phyloP scores from a whole-genome alignment of 176 grass and related monocot species.

The Triticum turgidum region DNA sequence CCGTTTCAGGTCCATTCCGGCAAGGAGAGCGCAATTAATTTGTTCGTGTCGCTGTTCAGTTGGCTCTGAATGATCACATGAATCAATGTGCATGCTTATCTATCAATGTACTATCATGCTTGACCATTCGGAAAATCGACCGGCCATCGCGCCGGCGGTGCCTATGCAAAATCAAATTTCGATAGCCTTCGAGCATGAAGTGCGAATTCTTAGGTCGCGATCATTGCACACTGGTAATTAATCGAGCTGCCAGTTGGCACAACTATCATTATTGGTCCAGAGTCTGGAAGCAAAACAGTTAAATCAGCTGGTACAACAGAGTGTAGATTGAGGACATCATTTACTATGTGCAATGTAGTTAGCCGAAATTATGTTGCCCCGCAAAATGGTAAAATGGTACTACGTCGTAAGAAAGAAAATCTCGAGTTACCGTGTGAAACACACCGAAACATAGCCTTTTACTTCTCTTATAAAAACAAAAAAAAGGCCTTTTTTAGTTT shows the following conservation, averaged over 20 bases:
- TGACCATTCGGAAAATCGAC: too few species aligned
- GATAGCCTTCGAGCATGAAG: not conserved
- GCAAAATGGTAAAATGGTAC: not conserved
- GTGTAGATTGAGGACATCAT: not conserved
- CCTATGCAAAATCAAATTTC: not conserved
- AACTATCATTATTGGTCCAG: not conserved
- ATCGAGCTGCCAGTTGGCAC: not conserved
- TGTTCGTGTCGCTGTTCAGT: not conserved
- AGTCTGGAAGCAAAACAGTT: not conserved
- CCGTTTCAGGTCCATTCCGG: not conserved
- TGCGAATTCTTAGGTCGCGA: not conserved
- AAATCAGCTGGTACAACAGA: not conserved
- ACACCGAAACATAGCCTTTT: not conserved
- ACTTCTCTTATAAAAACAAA: not conserved
- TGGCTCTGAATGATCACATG: too few species aligned
- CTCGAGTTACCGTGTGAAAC: not conserved
- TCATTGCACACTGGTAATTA: not conserved
- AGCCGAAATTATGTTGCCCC: not conserved
- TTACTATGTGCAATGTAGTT: not conserved
- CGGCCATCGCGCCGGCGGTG: too few species aligned
- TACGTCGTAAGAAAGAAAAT: not conserved
- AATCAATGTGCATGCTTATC: too few species aligned
- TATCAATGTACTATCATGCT: too few species aligned
- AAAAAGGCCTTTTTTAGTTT: not conserved
- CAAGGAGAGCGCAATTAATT: constrained; percentile 18